A percentile compares a stretch with the other conserved stretches of the same genome.
Evolutionary conservation across 805 yeast species (phyloP).

Genomic region (Metschnikowia borealis): DNA sequence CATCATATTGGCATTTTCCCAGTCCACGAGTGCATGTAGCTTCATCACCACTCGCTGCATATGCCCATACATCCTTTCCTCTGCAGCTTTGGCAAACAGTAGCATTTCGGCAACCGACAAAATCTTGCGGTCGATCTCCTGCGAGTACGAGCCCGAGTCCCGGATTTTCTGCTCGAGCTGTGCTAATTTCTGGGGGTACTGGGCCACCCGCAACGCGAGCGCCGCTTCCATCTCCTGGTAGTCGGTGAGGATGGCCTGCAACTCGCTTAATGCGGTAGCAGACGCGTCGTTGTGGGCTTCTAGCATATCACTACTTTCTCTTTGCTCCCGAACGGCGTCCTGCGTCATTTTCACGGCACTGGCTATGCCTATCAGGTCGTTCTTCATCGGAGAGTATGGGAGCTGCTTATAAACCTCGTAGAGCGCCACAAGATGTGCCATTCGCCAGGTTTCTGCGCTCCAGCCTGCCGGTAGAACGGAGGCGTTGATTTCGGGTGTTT

Average conservation of each 20-base stretch:
- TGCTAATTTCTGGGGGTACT: conserved; percentile 12
- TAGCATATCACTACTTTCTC: conserved; percentile 4
- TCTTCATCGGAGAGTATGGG: conserved; percentile 16
- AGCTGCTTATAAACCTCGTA: conserved; percentile 13
- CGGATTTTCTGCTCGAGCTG: conserved; percentile 5
- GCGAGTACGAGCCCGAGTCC: conserved; percentile 5
- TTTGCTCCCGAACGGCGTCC: conserved; percentile 13
- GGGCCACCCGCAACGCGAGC: conserved; percentile 3
- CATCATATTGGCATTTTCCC: conserved; percentile 19
- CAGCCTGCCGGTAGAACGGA: conserved; percentile 1
- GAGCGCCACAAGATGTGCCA: conserved; percentile 14
- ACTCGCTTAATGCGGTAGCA: not conserved
- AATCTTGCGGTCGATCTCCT: conserved; percentile 4
- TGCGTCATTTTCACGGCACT: conserved; percentile 15
- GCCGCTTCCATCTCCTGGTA: conserved; percentile 8
- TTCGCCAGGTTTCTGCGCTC: conserved; percentile 5
- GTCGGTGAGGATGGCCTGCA: conserved; percentile 7
- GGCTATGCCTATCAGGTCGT: conserved; percentile 21
- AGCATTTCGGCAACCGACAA: not conserved
- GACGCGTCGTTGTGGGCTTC: not conserved
- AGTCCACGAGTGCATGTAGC: conserved; percentile 20
- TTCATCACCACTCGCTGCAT: conserved; percentile 19
- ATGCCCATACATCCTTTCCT: conserved; percentile 13
- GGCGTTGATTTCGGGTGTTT: not conserved
- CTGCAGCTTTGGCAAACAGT: conserved; percentile 7